Percentiles rank a stretch among this genome's conserved stretches.
These are phyloP conservation scores for Stemphylium lycopersici DNA, from an alignment of 2,329 filamentous ascomycete species.

Conservation along the genomic window DNA sequence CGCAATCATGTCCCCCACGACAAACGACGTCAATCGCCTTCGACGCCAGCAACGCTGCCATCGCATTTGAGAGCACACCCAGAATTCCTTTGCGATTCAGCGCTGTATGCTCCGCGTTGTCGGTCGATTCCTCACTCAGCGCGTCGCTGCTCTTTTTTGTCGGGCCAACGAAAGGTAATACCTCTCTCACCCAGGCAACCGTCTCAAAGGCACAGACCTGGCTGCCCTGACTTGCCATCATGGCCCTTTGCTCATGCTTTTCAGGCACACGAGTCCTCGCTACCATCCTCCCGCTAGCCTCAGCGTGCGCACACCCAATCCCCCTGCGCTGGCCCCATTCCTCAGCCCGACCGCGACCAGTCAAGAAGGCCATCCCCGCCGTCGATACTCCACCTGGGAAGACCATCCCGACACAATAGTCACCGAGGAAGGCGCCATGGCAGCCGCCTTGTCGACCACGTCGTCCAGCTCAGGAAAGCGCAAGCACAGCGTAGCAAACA, in stretches of 20 bases:
- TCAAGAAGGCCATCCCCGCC: not conserved
- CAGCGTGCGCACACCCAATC: not conserved
- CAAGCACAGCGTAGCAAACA: conserved; percentile 58
- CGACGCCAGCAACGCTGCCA: not conserved
- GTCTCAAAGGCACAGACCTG: not conserved
- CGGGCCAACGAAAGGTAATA: conserved; percentile 15
- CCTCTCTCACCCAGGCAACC: not conserved
- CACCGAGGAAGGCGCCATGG: conserved; percentile 21
- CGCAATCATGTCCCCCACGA: conserved; percentile 6
- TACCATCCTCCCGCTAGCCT: not conserved
- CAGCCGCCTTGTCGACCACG: conserved; percentile 25
- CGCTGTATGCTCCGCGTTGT: conserved; percentile 18
- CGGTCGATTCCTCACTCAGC: conserved; percentile 6
- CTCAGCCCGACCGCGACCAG: not conserved
- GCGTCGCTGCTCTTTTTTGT: conserved; percentile 2
- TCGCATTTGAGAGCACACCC: too few species aligned
- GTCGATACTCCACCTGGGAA: conserved; percentile 3
- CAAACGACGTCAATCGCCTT: not conserved
- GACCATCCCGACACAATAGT: conserved; percentile 5
- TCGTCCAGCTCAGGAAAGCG: conserved; percentile 57
- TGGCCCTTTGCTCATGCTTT: not conserved
- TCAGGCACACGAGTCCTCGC: not conserved
- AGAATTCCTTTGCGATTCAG: not conserved
- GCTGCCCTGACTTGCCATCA: not conserved
- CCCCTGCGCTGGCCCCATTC: not conserved